Base-by-base conservation (phyloP, 1,284 basidiomycete species). In the Ceratobasidium sp. region DNA sequence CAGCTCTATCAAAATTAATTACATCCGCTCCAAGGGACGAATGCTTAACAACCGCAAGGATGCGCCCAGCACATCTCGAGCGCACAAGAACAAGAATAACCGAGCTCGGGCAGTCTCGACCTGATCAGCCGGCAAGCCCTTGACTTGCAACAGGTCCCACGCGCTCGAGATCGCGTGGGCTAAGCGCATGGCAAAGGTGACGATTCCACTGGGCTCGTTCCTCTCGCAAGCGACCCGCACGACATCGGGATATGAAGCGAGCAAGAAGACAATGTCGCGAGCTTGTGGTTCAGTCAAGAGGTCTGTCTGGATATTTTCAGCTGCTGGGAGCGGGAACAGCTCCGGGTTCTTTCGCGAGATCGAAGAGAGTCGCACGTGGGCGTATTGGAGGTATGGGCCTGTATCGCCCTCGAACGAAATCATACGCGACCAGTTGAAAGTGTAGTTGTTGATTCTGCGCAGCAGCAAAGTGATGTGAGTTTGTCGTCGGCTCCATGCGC, bases 401-500 rank as follows among this genome's bases (percentile, higher is more conserved):
- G 97, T 99, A 86, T 99, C 97, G 66, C 97, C 97, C 85, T 98
- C 96, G 84, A 98, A 99, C 46, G 94, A 96, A 74, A 95, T 91
- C 94, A 98, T 98, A 70, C 97, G 92, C 81, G 94, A 91, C 92
- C 95, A 97, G 85, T 97, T 94, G 86, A 98, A 99, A 18, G 89
- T 92, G 87, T 99, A 99, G 87, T 98, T 97, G 87, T 98, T 98
- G 85, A 98, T 94, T 80, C 97, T 96, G 81, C 27, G 64, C 14
- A 46, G 14, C 59, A 52, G 14, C 66, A 59, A 69, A 64, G n/a
- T 30, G 27, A 79, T 77, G 71, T 52, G 73, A 62, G 50, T n/a
- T 16, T 30, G 55, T 27, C 44, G 20, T 41, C 62, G 44, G 54
- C 59, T 38, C 54, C 60, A 55, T 55, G 52, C 7, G 55, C 38